Evolutionary conservation across 164 flowering plant genomes (phyloP), one percentile per base, ranked within the genome.

Genomic region (Buxus sempervirens): DNA sequence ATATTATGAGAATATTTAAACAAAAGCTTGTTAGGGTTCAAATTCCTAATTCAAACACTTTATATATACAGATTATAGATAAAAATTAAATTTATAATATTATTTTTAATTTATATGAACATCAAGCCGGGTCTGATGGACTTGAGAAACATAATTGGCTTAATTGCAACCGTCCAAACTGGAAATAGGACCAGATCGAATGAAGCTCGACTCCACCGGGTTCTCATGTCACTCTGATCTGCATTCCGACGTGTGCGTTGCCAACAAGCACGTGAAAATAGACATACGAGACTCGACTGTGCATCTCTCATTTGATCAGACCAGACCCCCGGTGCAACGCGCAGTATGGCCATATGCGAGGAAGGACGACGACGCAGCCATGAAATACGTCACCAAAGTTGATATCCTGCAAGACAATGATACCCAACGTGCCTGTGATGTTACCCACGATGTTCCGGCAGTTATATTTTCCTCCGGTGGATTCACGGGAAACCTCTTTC

Each of bases 401-500:
- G 62, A 72, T 23, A 65, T 82, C 24, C n/a, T 68, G 14, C 59
- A 54, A 15, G 71, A 54, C 26, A 63, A 72, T 20, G 27, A 38
- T 5, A 66, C 16, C 42, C 63, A 64, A n/a, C 82, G 83, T 2
- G 48, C 70, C 41, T 83, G 87, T 57, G 19, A 81, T 27, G 54
- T 72, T 63, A 60, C 21, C 7, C 85, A 83, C 65, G 36, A 74
- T 28, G 77, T 77, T 54, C 81, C 90, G 0, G 88, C 84, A 7
- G 69, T 82, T n/a, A 28, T 86, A 5, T 86, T 84, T 72, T 79
- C 87, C 25, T 53, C 80, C 0, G 80, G 80, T 0, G 84, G 86
- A 21, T 77, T 69, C 60, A 42, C 69, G 3, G 85, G 84, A 1
- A 86, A 84, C 64, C n/a, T 68, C 4, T 86, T 69, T 64, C 88